Base-by-base conservation (phyloP, 495 filamentous ascomycete genomes). In the Penicillium canariense region DNA sequence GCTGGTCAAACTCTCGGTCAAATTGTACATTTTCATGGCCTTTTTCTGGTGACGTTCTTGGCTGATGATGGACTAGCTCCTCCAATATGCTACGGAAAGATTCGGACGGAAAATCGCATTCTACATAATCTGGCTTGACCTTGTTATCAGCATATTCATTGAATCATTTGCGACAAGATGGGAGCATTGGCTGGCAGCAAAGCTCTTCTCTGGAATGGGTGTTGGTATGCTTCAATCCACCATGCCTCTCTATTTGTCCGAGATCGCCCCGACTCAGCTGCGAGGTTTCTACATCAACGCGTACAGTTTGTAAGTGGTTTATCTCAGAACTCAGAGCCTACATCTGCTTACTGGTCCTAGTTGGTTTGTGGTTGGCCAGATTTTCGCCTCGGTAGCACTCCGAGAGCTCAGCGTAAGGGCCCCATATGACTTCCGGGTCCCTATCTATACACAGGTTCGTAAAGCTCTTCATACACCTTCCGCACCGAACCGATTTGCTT, bases 191-290 rank as follows among this genome's bases (percentile, higher is more conserved):
- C 67, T 76, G 10, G 67, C 66, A 10, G 71, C 72, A 1, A 76
- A 76, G 36, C 62, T 76, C 1, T 68, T 76, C 27, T 70, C 71
- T 8, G 72, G 72, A 4, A 68, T 71, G 62, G 72, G 68, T 2
- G 73, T 76, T 1, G 73, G 73, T 15, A 71, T 71, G 68, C 47
- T 76, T 20, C 73, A 76, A 42, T 69, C 68, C 3, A 76, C 73
- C 0, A 51, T 76, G 59, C 73, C 73, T n/a, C 56, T 74, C 0
- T 76, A 76, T 46, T 23, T 76, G 17, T 70, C 69, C 6, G 73
- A 76, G 35, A 62, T 74, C 9, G 68, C 73, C 1, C 73, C 73
- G 1, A 73, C 70, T 4, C 69, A 70, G 34, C 48, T 74, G 14
- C 62, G 67, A 38, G 73, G 73, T 20, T 69, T 71, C 39, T 65